These are phyloP conservation scores for Poa pratensis DNA, from an alignment of 176 grass and related monocot species.

Conservation along the genomic window DNA sequence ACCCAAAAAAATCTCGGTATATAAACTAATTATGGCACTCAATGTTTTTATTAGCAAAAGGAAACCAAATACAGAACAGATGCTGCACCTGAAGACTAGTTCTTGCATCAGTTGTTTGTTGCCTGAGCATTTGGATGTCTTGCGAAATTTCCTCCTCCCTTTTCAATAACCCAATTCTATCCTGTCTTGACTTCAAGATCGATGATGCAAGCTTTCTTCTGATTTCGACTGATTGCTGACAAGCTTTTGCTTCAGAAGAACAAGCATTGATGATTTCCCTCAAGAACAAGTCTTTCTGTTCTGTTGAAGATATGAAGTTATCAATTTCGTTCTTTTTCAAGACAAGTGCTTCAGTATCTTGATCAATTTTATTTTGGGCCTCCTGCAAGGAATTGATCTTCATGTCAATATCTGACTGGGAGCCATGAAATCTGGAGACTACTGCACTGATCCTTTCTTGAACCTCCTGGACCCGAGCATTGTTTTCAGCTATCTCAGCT, in stretches of 20 bases:
- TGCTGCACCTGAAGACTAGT: constrained; percentile 72
- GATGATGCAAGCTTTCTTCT: constrained; percentile 70
- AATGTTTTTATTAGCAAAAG: constrained; percentile 23
- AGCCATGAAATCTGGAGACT: constrained; percentile 65
- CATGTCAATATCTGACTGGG: constrained; percentile 70
- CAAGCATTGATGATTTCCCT: constrained; percentile 57
- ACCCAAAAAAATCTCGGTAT: constrained; percentile 16
- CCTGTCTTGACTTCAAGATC: constrained; percentile 79
- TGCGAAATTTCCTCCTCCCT: constrained; percentile 80
- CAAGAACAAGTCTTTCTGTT: constrained; percentile 62
- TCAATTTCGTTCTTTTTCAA: constrained; percentile 78
- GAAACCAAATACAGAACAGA: constrained; percentile 22
- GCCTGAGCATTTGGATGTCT: constrained; percentile 79
- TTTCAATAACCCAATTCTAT: constrained; percentile 73
- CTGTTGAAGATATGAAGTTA: constrained; percentile 55
- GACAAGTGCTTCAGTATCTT: constrained; percentile 60
- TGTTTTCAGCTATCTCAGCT: constrained; percentile 89
- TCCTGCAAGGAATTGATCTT: constrained; percentile 64
- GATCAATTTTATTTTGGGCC: constrained; percentile 60
- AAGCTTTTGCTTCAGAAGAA: constrained; percentile 80
- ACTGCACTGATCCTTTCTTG: constrained; percentile 69
- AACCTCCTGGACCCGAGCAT: constrained; percentile 70
- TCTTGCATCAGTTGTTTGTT: constrained; percentile 86
- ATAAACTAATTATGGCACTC: background rate
- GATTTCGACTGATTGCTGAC: constrained; percentile 56